Evolutionary conservation across 2,329 filamentous ascomycete species (phyloP), one percentile per base, ranked within the genome.

Genomic region (Colletotrichum tropicale): DNA sequence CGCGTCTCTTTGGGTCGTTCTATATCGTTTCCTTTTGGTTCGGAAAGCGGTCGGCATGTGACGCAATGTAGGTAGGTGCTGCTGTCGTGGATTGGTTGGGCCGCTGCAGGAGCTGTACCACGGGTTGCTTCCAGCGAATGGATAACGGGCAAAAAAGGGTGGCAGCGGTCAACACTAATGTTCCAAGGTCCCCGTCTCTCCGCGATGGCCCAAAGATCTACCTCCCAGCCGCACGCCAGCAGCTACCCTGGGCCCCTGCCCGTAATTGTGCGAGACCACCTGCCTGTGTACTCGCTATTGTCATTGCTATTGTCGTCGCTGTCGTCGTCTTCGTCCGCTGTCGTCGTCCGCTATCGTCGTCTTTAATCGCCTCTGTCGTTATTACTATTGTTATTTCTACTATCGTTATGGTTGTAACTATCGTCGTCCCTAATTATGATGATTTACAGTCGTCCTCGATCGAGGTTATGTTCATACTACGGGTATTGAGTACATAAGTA

Each of bases 11-110:
- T 21, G 15, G 30, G 28, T 67, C 55, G 28, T 43, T 61, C n/a
- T 62, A 32, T 67, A 24, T 30, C 55, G 69, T 32, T 43, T 56
- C 43, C 61, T 62, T 43, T n/a, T 43, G 34, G 28, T 64, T 43
- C 43, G 73, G 62, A 36, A 48, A 43, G 24, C 72, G 64, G 64
- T 68, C 70, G 73, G 78, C 78, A 79, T 79, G 78, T 79, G 78
- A 79, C 77, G 78, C 77, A 79, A 78, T 78, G 71, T 58, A 58
- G 65, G 24, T 52, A 18, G 65, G 24, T 52, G 18, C 48, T 38
- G n/a, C 48, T 65, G 67, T 75, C 55, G 69, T 66, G 69, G 69
- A 56, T 64, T 56, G 64, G 43, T 68, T 75, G 38, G 69, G 70
- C 43, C 64, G 72, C n/a, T 21, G 43, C 43, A 52, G 72, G 34